phyloP scores from a whole-genome alignment of 768 basidiomycete genomes.

The Trichaptum fuscoviolaceum region DNA sequence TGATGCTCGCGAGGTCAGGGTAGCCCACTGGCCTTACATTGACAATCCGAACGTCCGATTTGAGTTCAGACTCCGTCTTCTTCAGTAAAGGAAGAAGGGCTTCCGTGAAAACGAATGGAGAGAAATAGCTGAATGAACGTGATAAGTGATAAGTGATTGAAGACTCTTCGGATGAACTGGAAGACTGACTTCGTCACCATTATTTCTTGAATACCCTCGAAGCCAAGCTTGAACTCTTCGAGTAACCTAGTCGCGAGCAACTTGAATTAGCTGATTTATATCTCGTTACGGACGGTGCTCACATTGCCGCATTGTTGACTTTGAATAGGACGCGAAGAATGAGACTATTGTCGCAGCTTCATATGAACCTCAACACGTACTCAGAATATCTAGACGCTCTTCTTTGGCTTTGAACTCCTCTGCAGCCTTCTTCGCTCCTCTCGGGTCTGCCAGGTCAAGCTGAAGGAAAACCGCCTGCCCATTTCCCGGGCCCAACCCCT shows the following conservation, averaged over 20 bases:
- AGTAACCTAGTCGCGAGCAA: background rate
- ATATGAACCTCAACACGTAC: conserved; percentile 26
- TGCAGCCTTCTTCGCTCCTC: conserved; percentile 41
- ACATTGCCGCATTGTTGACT: conserved; percentile 59
- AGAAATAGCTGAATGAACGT: conserved; percentile 34
- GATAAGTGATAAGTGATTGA: no score
- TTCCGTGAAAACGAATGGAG: conserved; percentile 51
- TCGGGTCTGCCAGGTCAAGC: conserved; percentile 47
- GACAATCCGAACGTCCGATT: conserved; percentile 57
- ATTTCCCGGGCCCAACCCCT: conserved; percentile 38
- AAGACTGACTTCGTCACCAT: conserved; percentile 42
- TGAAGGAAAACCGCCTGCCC: conserved; percentile 45
- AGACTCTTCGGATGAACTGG: conserved; percentile 5
- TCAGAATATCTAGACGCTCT: conserved; percentile 46
- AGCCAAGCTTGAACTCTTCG: background rate
- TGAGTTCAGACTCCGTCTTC: conserved; percentile 40
- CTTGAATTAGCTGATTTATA: background rate
- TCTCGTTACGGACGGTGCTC: conserved; percentile 13
- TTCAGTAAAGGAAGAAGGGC: conserved; percentile 48
- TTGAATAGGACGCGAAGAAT: background rate
- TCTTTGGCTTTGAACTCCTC: conserved; percentile 46
- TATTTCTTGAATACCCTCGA: conserved; percentile 28
- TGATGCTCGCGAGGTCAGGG: background rate
- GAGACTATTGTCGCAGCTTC: background rate
- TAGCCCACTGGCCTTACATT: conserved; percentile 33